These are phyloP conservation scores for Lentinula detonsa DNA, from an alignment of 768 basidiomycete species.

Conservation along the genomic window DNA sequence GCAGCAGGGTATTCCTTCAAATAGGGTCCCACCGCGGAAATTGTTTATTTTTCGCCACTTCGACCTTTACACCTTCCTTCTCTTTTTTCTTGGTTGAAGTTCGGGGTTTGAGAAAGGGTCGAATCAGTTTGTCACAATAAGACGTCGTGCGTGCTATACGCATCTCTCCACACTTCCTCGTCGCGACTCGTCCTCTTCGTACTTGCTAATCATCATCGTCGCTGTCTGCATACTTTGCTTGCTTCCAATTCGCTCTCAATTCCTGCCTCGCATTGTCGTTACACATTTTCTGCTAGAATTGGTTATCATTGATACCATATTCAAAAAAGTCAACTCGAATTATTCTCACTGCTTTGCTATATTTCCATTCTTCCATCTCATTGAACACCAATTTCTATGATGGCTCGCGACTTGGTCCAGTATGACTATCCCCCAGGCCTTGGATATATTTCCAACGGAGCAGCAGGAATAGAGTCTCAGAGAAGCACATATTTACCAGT, in stretches of 20 bases:
- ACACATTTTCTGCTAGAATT: neutral
- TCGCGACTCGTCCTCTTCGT: neutral
- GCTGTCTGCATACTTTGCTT: constrained; percentile 1
- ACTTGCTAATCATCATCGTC: constrained; percentile 3
- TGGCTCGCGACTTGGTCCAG: constrained; percentile 2
- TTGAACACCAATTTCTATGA: neutral
- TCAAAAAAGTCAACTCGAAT: neutral
- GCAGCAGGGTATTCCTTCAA: neutral
- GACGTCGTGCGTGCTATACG: neutral
- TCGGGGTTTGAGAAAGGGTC: neutral
- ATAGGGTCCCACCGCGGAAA: neutral
- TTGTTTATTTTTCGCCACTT: neutral
- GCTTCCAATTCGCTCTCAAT: neutral
- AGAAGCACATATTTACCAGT: neutral
- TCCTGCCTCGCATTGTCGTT: constrained; percentile 4
- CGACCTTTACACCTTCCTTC: neutral
- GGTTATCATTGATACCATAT: neutral
- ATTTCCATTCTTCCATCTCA: neutral
- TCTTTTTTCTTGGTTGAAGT: neutral
- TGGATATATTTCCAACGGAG: neutral
- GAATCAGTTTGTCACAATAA: neutral
- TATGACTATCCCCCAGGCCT: constrained; percentile 1
- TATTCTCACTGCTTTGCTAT: neutral
- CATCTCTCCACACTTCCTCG: neutral
- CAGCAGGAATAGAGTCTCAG: neutral